Evolutionary conservation across 306 rosid species (phyloP).

Genomic region (Mimosa bimucronata): DNA sequence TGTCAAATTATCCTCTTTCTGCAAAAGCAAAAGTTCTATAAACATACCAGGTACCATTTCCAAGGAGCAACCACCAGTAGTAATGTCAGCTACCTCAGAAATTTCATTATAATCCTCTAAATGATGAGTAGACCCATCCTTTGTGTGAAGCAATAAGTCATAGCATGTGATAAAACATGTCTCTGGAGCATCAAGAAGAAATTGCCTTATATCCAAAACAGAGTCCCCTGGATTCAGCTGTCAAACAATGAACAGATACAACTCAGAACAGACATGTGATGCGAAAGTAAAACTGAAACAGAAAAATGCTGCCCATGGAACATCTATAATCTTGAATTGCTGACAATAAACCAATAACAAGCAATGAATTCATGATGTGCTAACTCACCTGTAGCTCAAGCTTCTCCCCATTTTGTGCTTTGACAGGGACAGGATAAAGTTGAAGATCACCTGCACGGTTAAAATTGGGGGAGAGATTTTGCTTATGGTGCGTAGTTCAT

Average conservation of each 20-base stretch:
- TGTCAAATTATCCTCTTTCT: constrained; percentile 23
- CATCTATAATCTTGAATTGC: neutral
- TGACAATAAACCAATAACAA: constrained; percentile 2
- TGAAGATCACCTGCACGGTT: constrained; percentile 86
- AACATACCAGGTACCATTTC: constrained; percentile 96
- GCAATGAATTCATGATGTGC: constrained; percentile 28
- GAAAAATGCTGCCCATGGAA: constrained; percentile 14
- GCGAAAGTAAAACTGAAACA: neutral
- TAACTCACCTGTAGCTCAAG: constrained; percentile 92
- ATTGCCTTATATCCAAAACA: constrained; percentile 94
- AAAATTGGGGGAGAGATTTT: constrained; percentile 24
- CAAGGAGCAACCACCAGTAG: constrained; percentile 91
- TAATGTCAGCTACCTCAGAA: constrained; percentile 97
- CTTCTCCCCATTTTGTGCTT: constrained; percentile 91
- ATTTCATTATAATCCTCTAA: constrained; percentile 95
- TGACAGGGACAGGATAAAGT: constrained; percentile 84
- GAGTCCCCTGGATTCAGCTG: constrained; percentile 99
- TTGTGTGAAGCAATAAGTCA: constrained; percentile 84
- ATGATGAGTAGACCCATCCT: constrained; percentile 80
- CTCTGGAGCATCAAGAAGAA: constrained; percentile 99
- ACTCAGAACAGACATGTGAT: constrained; percentile 28
- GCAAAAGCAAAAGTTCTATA: constrained; percentile 15
- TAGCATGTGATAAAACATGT: constrained; percentile 96
- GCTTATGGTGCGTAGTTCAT: constrained; percentile 26
- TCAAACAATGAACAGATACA: constrained; percentile 34